Percentiles rank a stretch among this genome's conserved stretches.
Conservation (phyloP, 2,329 filamentous ascomycete species). For the Diatrype stigma region DNA sequence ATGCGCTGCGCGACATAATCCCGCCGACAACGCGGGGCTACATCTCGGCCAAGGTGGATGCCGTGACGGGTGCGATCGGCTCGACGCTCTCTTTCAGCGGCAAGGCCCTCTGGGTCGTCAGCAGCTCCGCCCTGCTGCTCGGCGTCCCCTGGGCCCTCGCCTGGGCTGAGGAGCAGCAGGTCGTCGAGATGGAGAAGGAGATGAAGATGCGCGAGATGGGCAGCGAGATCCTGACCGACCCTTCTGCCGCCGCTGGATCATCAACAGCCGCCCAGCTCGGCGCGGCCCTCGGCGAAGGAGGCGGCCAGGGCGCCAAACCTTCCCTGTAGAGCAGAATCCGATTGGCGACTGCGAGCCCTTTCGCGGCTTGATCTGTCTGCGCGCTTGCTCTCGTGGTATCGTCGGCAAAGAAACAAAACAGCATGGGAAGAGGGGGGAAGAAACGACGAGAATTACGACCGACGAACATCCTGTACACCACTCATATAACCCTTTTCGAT, state of each 20-base stretch:
- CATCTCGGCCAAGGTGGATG: conserved; percentile 57
- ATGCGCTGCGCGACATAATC: conserved; percentile 71
- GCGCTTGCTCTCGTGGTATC: too few relatives aligned
- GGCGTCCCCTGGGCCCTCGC: conserved; percentile 92
- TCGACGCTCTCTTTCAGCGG: conserved; percentile 67
- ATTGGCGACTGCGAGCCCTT: background rate
- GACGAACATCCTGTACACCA: background rate
- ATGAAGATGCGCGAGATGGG: conserved; percentile 93
- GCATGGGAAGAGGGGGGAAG: too few relatives aligned
- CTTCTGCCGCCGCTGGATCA: conserved; percentile 7
- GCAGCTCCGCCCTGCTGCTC: conserved; percentile 81
- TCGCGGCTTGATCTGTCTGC: background rate
- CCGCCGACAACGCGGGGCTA: conserved; percentile 67
- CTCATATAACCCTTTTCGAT: background rate
- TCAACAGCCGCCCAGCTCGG: conserved; percentile 47
- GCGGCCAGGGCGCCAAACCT: conserved; percentile 39
- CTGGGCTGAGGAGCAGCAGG: conserved; percentile 92
- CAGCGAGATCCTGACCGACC: conserved; percentile 49
- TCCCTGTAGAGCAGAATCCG: conserved; percentile 39
- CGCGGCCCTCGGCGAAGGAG: conserved; percentile 49
- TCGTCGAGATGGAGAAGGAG: conserved; percentile 96
- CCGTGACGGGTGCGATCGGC: conserved; percentile 54
- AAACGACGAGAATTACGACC: background rate
- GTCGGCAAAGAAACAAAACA: too few relatives aligned
- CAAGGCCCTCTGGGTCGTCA: conserved; percentile 86